phyloP scores from a whole-genome alignment of 768 basidiomycete species.

The Amanita phalloides region DNA sequence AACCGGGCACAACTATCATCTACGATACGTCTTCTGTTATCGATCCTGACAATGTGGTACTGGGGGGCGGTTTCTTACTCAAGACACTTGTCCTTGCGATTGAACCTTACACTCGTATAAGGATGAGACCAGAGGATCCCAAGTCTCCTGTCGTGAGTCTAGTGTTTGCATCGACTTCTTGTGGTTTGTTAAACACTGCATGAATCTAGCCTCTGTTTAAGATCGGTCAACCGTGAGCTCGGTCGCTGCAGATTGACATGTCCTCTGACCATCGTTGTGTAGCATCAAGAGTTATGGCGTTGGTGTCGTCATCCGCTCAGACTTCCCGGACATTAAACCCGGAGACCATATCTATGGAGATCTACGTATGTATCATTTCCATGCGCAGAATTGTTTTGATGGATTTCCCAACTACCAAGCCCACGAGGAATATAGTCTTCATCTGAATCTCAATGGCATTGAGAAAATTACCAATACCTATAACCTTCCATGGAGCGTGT shows the following conservation, averaged over 20 bases:
- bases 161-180: too few relatives aligned
- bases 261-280: not conserved
- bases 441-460: constrained; percentile 8
- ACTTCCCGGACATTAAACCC: constrained; percentile 18
- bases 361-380: constrained; percentile 13
- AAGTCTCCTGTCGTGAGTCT: constrained; percentile 17
- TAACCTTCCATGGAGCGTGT: constrained; percentile 30
- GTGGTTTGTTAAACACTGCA: not conserved
- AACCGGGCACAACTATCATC: constrained; percentile 33
- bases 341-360: constrained; percentile 32
- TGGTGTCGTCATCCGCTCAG: constrained; percentile 34
- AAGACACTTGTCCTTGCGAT: constrained; percentile 37
- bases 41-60: constrained; percentile 32
- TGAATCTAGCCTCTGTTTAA: constrained; percentile 15
- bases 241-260: not conserved
- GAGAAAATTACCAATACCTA: constrained; percentile 22
- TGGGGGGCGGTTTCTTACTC: constrained; percentile 36
- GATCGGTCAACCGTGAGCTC: constrained; percentile 25
- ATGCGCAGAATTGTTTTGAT: not conserved
- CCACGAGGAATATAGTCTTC: constrained; percentile 25
- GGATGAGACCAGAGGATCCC: constrained; percentile 20
- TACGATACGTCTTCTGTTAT: constrained; percentile 35
- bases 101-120: constrained; percentile 30
- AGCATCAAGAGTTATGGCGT: constrained; percentile 25
- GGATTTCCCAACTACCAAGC: constrained; percentile 9